Percentiles rank a stretch among this genome's conserved stretches.
Conservation (phyloP, 106 monocot genomes). For the Chionographis japonica region DNA sequence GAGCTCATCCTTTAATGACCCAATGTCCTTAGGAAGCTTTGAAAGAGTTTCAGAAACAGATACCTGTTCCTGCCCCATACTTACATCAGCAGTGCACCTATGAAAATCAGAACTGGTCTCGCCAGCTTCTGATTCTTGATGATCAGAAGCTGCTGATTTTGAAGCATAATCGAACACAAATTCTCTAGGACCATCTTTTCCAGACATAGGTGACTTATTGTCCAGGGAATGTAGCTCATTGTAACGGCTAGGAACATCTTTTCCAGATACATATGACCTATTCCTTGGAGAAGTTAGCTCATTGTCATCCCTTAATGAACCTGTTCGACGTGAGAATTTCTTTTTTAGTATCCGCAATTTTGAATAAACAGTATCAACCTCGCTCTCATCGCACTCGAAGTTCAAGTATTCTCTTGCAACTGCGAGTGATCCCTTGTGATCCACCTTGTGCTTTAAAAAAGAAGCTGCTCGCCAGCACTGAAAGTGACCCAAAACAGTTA, state of each 20-base stretch:
- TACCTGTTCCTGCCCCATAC: constrained; percentile 6
- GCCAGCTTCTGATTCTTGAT: constrained; percentile 23
- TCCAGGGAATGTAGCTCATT: constrained; percentile 1
- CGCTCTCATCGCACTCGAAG: constrained; percentile 23
- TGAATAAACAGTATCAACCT: constrained; percentile 30
- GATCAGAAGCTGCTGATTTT: constrained; percentile 6
- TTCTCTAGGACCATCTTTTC: constrained; percentile 6
- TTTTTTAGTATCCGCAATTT: constrained; percentile 60
- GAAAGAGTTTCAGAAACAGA: constrained; percentile 7
- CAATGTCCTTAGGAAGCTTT: constrained; percentile 12
- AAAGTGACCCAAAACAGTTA: background rate
- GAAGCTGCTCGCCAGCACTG: constrained; percentile 53
- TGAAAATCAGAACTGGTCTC: constrained; percentile 8
- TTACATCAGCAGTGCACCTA: background rate
- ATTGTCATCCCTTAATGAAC: constrained; percentile 1
- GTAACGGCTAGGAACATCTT: background rate
- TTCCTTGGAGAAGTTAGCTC: constrained; percentile 9
- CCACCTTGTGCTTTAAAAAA: constrained; percentile 18
- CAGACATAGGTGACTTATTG: constrained; percentile 4
- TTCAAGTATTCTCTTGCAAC: constrained; percentile 24
- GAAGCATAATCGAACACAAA: background rate
- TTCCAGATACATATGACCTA: constrained; percentile 1
- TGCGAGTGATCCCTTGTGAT: constrained; percentile 28
- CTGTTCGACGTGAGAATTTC: constrained; percentile 29
- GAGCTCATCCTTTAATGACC: constrained; percentile 21